Base-by-base conservation (phyloP, 371 early-diverging fungal genomes). In the Entomophthora muscae region DNA sequence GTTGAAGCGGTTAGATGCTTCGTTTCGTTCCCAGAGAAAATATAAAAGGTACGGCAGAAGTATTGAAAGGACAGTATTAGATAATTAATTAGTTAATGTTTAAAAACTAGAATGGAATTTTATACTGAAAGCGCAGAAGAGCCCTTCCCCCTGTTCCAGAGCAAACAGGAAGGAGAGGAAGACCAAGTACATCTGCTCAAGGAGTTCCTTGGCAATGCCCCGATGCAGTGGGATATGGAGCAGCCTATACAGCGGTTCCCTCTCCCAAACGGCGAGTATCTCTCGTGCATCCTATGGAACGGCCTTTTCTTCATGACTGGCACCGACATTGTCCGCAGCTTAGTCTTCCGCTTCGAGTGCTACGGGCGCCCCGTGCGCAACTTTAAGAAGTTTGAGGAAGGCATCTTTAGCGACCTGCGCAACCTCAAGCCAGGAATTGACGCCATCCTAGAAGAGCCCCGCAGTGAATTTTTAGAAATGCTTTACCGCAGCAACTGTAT, bases 361-460 rank as follows among this genome's bases (percentile, higher is more conserved):
- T 85, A 91, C 74, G 84, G 91, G 60, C 77, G 99, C 23, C 91
- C 89, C 12, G 88, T 99, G 27, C 75, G 74, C 52, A 89, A 90
- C 67, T 75, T 90, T 65, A 98, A 98, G 71, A 99, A 99, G 79
- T 99, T 99, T 74, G 99, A 99, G 72, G 99, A 99, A 73, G 99
- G 99, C 58, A 87, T 99, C 21, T 99, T 99, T 72, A 82, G 82
- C 63, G 99, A 99, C 70, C 78, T 99, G 66, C 78, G 99, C 57
- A 95, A 95, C 69, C 77, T 99, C 54, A 99, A 99, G 77, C 98
- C 98, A 12, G 98, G 98, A 23, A 82, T 88, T 23, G 98, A 98
- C 74, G 97, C 98, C 32, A 82, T 89, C 1, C 79, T 99, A 31
- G 99, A 99, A 75, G 91, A 91, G 66, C 96, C 98, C 21, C 83